phyloP scores from a whole-genome alignment of 352 stramenopile genomes.

The Phytopythium boreale region DNA sequence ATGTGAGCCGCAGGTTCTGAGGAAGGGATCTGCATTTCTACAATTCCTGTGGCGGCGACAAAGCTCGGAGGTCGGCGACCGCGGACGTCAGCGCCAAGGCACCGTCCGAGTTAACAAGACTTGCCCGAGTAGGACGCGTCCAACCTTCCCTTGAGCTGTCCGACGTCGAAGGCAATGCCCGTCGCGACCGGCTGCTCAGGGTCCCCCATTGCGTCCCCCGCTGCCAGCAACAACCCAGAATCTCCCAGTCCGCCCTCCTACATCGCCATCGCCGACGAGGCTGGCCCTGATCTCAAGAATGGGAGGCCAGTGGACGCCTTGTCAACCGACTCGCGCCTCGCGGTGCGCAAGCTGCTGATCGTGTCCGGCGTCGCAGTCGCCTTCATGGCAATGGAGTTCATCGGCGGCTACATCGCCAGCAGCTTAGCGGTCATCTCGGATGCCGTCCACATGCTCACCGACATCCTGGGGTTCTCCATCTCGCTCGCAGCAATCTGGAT shows the following conservation, averaged over 20 bases:
- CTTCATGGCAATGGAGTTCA: conserved; percentile 56
- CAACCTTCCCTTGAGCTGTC: too few relatives aligned
- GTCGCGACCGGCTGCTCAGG: neutral
- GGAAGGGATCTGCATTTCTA: too few relatives aligned
- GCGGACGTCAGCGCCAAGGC: too few relatives aligned
- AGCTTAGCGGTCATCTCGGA: conserved; percentile 94
- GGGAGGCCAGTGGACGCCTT: neutral
- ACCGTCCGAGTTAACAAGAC: too few relatives aligned
- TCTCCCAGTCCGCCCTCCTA: neutral
- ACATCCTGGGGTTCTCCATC: conserved; percentile 74
- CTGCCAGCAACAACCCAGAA: neutral
- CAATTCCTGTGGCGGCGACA: too few relatives aligned
- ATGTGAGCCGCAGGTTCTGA: too few relatives aligned
- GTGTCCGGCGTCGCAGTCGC: conserved; percentile 63
- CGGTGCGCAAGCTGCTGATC: conserved; percentile 84
- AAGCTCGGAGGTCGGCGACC: too few relatives aligned
- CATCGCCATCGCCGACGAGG: neutral
- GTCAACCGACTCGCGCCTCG: neutral
- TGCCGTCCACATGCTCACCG: conserved; percentile 66
- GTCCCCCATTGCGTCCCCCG: neutral
- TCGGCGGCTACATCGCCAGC: conserved; percentile 91
- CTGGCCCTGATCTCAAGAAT: neutral
- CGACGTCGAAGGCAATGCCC: neutral
- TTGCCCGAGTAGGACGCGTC: too few relatives aligned
- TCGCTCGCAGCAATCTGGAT: conserved; percentile 77